Evolutionary conservation across 257 asterid genomes (phyloP), one percentile per base, ranked within the genome.

Genomic region (Plantago elongata): DNA sequence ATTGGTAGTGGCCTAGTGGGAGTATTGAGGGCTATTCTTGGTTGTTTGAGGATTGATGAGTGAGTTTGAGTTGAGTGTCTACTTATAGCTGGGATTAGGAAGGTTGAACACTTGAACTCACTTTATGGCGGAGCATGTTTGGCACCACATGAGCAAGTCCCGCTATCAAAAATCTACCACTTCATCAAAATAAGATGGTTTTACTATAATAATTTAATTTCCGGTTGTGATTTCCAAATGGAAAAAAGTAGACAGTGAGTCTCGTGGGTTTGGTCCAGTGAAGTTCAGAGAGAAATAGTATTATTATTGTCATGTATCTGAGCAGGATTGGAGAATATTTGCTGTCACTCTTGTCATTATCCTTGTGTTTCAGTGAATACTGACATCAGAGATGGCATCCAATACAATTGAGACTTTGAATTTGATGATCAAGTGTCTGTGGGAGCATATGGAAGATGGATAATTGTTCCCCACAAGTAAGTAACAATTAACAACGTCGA

Each of bases 11-110:
- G n/a, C n/a, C n/a, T 71, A 9, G 45, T 44, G 37, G 40, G 40
- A 34, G 49, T 49, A 17, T 11, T 11, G 47, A 12, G 5, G 37
- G 48, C 40, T 34, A 34, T 3, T 27, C 0, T 52, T 64, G 47
- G 9, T 17, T 11, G 38, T 51, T 12, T 55, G 9, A 16, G 66
- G 22, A 7, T 11, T 45, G 48, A 27, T 57, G n/a, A 8, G 45
- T 34, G 54, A 55, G 76, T n/a, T 60, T 7, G 27, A 15, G 54
- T 47, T 17, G 60, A 8, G 57, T 51, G 69, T 56, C 54, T 50
- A 51, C 72, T 76, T 76, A 72, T 76, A 76, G 71, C 2, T 67
- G 69, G 17, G 34, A 48, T 22, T 22, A 22, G 27, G 27, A 22
- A 22, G 1, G 27, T 22, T n/a, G n/a, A n/a, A n/a, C n/a, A n/a